Evolutionary conservation across 306 rosid species (phyloP).

Genomic region (Cucumis melo): DNA sequence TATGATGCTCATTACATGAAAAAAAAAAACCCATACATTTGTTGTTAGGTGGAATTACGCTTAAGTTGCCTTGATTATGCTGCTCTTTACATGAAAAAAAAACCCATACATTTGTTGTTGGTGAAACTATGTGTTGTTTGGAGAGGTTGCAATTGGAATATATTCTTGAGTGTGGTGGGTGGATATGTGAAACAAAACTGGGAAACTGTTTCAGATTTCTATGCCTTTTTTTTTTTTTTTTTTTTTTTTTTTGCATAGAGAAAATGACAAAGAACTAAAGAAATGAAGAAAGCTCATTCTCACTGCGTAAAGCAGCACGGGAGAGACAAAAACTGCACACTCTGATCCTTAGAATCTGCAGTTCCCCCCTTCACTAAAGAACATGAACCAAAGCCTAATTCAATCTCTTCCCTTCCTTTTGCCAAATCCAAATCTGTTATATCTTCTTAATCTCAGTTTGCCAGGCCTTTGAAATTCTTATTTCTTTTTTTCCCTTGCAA

Average conservation of each 20-base stretch:
- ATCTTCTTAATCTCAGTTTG: constrained; percentile 7
- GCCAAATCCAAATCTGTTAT: constrained; percentile 2
- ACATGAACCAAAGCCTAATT: constrained; percentile 23
- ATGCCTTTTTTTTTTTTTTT: neutral
- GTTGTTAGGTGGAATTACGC: no score
- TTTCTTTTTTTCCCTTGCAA: neutral
- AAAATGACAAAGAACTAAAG: constrained; percentile 63
- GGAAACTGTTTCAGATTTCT: constrained; percentile 11
- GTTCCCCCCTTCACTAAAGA: constrained; percentile 33
- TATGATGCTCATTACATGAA: no score
- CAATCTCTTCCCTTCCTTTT: constrained; percentile 1
- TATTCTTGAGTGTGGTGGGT: neutral
- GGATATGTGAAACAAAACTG: neutral
- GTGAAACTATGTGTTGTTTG: neutral
- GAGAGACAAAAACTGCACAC: constrained; percentile 41
- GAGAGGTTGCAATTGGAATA: neutral
- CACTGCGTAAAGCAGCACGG: constrained; percentile 39
- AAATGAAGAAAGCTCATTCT: constrained; percentile 64
- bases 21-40: no score
- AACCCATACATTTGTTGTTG: neutral
- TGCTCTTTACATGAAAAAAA: neutral
- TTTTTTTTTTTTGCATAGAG: constrained; percentile 14
- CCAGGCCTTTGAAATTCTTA: constrained; percentile 1
- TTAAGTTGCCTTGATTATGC: no score
- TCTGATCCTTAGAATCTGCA: constrained; percentile 62